Base-by-base conservation (phyloP, 2,329 filamentous ascomycete species). In the Ambrosiella cleistominuta region DNA sequence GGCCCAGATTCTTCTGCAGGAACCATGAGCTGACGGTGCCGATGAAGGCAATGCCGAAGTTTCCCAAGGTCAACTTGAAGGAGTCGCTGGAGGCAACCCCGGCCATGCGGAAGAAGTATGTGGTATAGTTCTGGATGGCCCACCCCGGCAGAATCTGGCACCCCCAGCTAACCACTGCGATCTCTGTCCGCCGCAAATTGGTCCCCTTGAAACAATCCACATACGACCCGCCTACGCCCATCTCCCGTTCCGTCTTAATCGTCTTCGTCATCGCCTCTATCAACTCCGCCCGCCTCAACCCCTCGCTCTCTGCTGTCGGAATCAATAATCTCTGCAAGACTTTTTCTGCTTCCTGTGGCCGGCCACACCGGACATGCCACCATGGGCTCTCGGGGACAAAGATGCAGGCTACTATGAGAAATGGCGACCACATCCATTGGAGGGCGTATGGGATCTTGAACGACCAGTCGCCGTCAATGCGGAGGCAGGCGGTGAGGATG, bases 141-240 rank as follows among this genome's bases (percentile, higher is more conserved):
- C 68, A 68, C 12, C 73, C 70, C 58, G 70, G 67, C 4, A 69
- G 69, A 62, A 72, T 71, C 61, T 75, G 74, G 1, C 67, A 70
- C 42, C 71, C 59, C 63, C 72, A 72, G 13, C 66, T 60, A 17
- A 60, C 63, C 66, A 72, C 67, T 62, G 69, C 70, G 57, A 76
- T 72, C 63, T 75, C 70, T 3, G 73, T 74, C 49, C 73, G 71
- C 45, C 72, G 70, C 1, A 70, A 67, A 63, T 78, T 71, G 13
- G 69, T 70, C 35, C 75, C 75, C 9, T 66, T 66, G 69, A 78
- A 77, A 60, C 70, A 73, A 62, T 78, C 74, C 57, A 64, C 62
- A 61, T 75, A 75, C 1, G 63, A 66, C 11, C 68, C 68, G 1
- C 74, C 73, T 0, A 62, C 61, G 0, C 65, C 67, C 61, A 71